phyloP scores from a whole-genome alignment of 345 rosid genomes.

The Conringia planisiliqua region DNA sequence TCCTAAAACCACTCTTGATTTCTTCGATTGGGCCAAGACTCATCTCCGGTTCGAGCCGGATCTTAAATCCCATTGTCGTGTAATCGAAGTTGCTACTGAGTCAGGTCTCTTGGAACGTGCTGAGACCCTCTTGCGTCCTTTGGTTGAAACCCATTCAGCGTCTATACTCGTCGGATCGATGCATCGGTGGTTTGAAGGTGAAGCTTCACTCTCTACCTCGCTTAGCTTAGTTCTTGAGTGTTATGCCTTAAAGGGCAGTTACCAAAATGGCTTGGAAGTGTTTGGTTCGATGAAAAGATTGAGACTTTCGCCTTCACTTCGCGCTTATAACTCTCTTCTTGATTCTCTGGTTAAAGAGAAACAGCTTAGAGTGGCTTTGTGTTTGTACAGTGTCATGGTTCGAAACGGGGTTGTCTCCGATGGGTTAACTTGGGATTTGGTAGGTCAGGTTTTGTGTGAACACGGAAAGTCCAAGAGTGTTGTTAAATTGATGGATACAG shows the following conservation, averaged over 20 bases:
- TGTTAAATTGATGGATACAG: constrained; percentile 44
- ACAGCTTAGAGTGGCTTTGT: constrained; percentile 46
- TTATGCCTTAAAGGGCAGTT: constrained; percentile 40
- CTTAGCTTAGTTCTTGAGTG: constrained; percentile 47
- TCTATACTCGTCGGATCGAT: constrained; percentile 38
- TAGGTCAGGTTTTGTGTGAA: constrained; percentile 50
- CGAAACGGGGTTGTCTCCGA: constrained; percentile 39
- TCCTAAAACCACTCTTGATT: constrained; percentile 45
- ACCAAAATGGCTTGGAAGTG: constrained; percentile 46
- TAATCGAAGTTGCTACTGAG: constrained; percentile 33
- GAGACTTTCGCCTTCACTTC: constrained; percentile 38
- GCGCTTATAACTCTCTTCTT: constrained; percentile 52
- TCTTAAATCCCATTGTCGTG: constrained; percentile 48
- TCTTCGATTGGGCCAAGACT: constrained; percentile 55
- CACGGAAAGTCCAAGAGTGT: constrained; percentile 44
- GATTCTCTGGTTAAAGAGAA: constrained; percentile 38
- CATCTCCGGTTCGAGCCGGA: constrained; percentile 53
- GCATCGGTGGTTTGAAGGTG: constrained; percentile 46
- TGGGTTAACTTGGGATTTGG: constrained; percentile 48
- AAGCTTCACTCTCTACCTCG: constrained; percentile 22
- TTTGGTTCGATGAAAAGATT: constrained; percentile 36
- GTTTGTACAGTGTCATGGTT: constrained; percentile 53
- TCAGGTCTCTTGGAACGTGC: constrained; percentile 38
- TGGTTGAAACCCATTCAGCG: constrained; percentile 38
- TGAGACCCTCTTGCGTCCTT: constrained; percentile 38